Base-by-base conservation (phyloP, 2,329 filamentous ascomycete species). In the Colletotrichum noveboracense region DNA sequence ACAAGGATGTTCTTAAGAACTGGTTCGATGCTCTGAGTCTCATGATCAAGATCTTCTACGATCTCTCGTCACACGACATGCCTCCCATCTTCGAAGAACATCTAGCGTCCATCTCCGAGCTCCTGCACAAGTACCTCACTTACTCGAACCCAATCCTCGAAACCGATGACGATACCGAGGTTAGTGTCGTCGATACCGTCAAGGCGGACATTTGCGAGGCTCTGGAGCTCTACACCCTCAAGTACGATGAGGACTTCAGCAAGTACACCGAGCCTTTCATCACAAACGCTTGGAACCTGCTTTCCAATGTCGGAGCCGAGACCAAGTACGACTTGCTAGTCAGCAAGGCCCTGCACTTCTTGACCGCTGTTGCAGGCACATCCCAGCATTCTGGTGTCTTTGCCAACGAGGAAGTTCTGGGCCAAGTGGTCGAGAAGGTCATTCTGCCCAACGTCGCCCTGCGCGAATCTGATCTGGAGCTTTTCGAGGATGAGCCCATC, bases 401-500 rank as follows among this genome's bases (percentile, higher is more conserved):
- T 91, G 96, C 97, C 85, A 93, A 94, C 79, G 91, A 96, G 80
- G 90, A 91, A 6, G 93, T 95, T 5, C 87, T 98, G 43, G 92
- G 93, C 21, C 94, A 98, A 83, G 95, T 99, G 69, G 95, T 98
- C 12, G 96, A 98, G 84, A 98, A 98, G 86, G 97, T 98, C 74
- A 95, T 99, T 72, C 87, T 99, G 78, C 96, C 97, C 12, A 99
- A 99, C 81, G 92, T 99, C 74, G 94, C 94, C 18, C 88, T 99
- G 76, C 93, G 97, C 78, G 97, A 98, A 81, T 97, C 96, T 1
- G 97, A 99, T 79, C 91, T 98, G 70, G 97, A 99, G 84, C 90
- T 98, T 79, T 98, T 99, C 80, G 97, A 99, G 83, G 97, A 99
- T 82, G 97, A 99, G 87, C 97, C 97, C 0, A 99, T 99, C 78